Evolutionary conservation across 2,329 filamentous ascomycete species (phyloP).

Genomic region (Claviceps capensis): DNA sequence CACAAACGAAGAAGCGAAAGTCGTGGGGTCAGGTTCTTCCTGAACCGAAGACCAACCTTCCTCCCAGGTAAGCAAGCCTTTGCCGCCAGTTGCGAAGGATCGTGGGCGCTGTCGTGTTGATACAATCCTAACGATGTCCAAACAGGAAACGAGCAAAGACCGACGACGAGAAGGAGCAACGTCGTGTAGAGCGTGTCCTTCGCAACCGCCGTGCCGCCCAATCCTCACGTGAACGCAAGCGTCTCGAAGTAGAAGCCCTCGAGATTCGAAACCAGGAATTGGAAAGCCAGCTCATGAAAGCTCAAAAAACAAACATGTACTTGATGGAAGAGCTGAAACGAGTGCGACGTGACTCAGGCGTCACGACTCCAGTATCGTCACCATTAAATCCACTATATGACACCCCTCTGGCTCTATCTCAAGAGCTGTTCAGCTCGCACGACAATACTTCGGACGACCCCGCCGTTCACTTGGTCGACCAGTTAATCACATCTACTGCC

Average conservation of each 20-base stretch:
- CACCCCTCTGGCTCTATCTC: conserved; percentile 42
- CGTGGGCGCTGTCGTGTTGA: too few relatives aligned
- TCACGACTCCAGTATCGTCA: conserved; percentile 25
- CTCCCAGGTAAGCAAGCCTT: conserved; percentile 54
- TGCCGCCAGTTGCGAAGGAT: too few relatives aligned
- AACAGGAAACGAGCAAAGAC: conserved; percentile 91
- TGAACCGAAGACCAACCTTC: conserved; percentile 90
- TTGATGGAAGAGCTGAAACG: conserved; percentile 37
- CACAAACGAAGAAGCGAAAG: conserved; percentile 82
- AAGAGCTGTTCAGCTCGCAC: conserved; percentile 41
- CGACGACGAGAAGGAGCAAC: conserved; percentile 96
- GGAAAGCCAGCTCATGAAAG: conserved; percentile 45
- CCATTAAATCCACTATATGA: conserved; percentile 29
- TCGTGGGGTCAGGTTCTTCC: conserved; percentile 97
- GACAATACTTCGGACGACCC: conserved; percentile 18
- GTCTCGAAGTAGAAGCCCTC: conserved; percentile 73
- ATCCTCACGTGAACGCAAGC: conserved; percentile 89
- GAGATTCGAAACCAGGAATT: conserved; percentile 63
- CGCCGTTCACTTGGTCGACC: conserved; percentile 25
- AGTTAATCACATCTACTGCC: conserved; percentile 25
- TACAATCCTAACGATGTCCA: conserved; percentile 7
- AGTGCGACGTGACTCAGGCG: conserved; percentile 30
- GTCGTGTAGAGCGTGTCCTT: conserved; percentile 91
- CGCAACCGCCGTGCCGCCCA: conserved; percentile 92
- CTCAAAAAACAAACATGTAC: conserved; percentile 38